Percentiles rank a stretch among this genome's conserved stretches.
Evolutionary conservation across 768 basidiomycete species (phyloP).

Genomic region (Paxillus involutus): DNA sequence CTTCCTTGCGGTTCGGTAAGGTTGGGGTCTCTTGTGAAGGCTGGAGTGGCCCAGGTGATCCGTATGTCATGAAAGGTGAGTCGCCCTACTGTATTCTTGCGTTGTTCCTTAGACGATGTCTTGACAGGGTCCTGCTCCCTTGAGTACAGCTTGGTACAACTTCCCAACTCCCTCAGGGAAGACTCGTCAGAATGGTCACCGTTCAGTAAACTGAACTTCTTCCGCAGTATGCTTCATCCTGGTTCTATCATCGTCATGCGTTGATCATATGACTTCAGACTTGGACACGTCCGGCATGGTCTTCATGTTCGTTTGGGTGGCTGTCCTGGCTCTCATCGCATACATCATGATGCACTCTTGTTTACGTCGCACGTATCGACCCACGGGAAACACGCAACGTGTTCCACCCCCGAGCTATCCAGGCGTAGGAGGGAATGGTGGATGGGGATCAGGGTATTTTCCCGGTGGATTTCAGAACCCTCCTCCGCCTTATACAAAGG

Average conservation of each 20-base stretch:
- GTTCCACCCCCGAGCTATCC: slow-evolving; percentile 31
- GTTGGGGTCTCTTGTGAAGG: slow-evolving; percentile 92
- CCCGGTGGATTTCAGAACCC: slow-evolving; percentile 49
- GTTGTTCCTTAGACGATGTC: background rate
- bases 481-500: slow-evolving; percentile 58
- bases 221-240: slow-evolving; percentile 19
- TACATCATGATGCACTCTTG: slow-evolving; percentile 64
- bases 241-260: background rate
- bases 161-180: slow-evolving; percentile 43
- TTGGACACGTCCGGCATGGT: slow-evolving; percentile 46
- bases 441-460: slow-evolving; percentile 47
- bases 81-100: background rate
- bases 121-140: slow-evolving; percentile 79
- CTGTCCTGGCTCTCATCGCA: slow-evolving; percentile 48
- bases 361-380: slow-evolving; percentile 31
- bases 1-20: slow-evolving; percentile 76
- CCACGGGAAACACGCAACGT: slow-evolving; percentile 31
- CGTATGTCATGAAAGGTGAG: slow-evolving; percentile 80
- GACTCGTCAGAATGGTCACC: slow-evolving; percentile 12
- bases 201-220: slow-evolving; percentile 11
- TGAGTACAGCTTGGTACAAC: slow-evolving; percentile 76
- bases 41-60: slow-evolving; percentile 80
- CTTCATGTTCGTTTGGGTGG: slow-evolving; percentile 60
- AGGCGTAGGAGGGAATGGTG: slow-evolving; percentile 16
- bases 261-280: slow-evolving; percentile 31